Conservation (phyloP, 2,329 filamentous ascomycete genomes). For the Plectosphaerella sp. region DNA sequence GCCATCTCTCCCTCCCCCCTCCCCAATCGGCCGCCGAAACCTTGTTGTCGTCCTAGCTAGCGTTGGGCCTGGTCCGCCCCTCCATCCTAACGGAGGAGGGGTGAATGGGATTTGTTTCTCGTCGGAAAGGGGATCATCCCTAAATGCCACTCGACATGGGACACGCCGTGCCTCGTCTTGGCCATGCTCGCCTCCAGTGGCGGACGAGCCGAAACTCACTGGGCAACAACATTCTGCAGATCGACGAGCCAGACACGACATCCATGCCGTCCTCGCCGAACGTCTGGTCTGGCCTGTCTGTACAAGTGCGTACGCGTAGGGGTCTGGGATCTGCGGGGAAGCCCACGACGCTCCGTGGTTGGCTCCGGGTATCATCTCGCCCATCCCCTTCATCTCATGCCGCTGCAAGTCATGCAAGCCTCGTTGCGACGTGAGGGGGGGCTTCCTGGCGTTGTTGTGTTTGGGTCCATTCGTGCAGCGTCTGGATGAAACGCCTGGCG, state of each 20-base stretch:
- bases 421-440: neutral
- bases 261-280: neutral
- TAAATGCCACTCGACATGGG: neutral
- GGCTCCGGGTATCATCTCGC: neutral
- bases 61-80: neutral
- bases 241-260: neutral
- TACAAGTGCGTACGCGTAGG: neutral
- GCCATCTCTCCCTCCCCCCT: neutral
- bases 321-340: neutral
- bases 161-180: neutral
- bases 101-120: too few relatives aligned
- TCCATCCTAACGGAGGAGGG: too few relatives aligned
- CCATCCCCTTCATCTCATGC: neutral
- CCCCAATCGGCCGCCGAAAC: neutral
- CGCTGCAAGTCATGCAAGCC: neutral
- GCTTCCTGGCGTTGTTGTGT: neutral
- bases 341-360: neutral
- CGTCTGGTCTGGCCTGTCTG: neutral
- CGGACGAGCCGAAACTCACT: neutral
- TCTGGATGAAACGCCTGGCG: neutral
- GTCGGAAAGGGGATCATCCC: neutral
- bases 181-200: neutral
- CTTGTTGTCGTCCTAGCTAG: neutral
- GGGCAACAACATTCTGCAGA: neutral
- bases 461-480: neutral